Base-by-base conservation (phyloP, 2,329 filamentous ascomycete genomes). In the Cordyceps pruinosa region DNA sequence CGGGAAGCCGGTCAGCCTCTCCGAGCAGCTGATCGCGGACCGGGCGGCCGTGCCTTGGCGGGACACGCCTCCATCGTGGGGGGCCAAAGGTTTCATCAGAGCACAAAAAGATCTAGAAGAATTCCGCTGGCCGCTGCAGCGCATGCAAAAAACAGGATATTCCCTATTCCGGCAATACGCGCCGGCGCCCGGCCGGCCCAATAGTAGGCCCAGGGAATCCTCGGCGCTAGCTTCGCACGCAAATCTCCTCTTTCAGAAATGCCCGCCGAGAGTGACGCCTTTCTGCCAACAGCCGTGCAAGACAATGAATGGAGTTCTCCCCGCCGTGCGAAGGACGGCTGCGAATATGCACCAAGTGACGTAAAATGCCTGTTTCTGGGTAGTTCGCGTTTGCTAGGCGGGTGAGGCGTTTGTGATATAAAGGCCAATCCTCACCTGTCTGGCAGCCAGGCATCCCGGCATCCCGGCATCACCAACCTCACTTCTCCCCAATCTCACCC, bases 221-320 rank as follows among this genome's bases (percentile, higher is more conserved):
- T 54, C 51, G 51, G 51, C 51, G 51, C 51, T 54, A 54, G 41
- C 5, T 23, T 15, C 30, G 15, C 6, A 8, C 26, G 5, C 45
- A 21, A 58, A 58, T 54, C 25, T 26, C 57, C 51, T 30, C 8
- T 55, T 58, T 39, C 2, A 23, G 49, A 34, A 58, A 45, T 55
- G n/a, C 35, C 28, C 57, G 57, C 57, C 57, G 57, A 51, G 39
- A 30, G 12, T 45, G 30, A 6, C 48, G 30, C 39, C 19, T 21
- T 39, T 49, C 37, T 35, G 8, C 13, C 26, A 44, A 28, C 28
- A 23, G 12, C 12, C 25, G 23, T 19, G 21, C 39, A 28, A 25
- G 15, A 37, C 42, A 41, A 46, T 32, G 32, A 26, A n/a, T 15
- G 41, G 19, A 37, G n/a, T n/a, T n/a, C n/a, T 28, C 56, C 34